These are phyloP conservation scores for Colletotrichum zoysiae DNA, from an alignment of 2,329 filamentous ascomycete genomes.

Conservation along the genomic window DNA sequence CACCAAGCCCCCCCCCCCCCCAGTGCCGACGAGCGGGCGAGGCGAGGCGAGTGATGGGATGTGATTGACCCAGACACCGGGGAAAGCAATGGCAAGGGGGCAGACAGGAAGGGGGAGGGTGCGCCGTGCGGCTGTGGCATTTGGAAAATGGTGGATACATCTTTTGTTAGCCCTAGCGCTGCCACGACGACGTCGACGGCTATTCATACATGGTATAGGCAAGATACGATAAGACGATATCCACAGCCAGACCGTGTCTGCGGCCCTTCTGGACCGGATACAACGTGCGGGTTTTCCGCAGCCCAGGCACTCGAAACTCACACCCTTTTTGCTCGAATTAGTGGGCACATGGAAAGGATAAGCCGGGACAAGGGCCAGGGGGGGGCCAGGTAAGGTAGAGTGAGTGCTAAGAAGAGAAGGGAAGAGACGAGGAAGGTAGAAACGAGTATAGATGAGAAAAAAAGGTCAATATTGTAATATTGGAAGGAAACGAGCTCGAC, in stretches of 20 bases:
- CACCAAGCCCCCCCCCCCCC: background rate
- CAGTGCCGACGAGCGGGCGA: conserved; percentile 17
- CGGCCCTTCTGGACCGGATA: conserved; percentile 38
- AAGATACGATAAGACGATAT: conserved; percentile 19
- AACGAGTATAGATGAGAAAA: background rate
- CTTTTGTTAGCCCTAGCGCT: conserved; percentile 5
- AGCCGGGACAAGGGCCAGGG: background rate
- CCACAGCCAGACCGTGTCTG: conserved; percentile 40
- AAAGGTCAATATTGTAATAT: background rate
- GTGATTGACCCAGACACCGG: conserved; percentile 23
- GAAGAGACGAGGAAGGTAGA: background rate
- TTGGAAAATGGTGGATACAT: conserved; percentile 11
- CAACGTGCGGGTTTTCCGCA: conserved; percentile 26
- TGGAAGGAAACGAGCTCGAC: background rate
- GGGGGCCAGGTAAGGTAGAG: background rate
- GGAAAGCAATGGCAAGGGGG: conserved; percentile 1
- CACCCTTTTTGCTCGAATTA: conserved; percentile 10
- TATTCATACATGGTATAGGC: too few species aligned
- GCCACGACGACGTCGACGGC: background rate
- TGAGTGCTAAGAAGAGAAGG: background rate
- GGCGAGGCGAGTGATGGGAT: conserved; percentile 4
- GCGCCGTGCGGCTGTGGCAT: conserved; percentile 21
- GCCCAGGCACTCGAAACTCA: background rate
- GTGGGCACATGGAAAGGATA: background rate
- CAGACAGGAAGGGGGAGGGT: conserved; percentile 3